Conservation (phyloP, 139 green algal genomes). For the Trebouxia sp. region DNA sequence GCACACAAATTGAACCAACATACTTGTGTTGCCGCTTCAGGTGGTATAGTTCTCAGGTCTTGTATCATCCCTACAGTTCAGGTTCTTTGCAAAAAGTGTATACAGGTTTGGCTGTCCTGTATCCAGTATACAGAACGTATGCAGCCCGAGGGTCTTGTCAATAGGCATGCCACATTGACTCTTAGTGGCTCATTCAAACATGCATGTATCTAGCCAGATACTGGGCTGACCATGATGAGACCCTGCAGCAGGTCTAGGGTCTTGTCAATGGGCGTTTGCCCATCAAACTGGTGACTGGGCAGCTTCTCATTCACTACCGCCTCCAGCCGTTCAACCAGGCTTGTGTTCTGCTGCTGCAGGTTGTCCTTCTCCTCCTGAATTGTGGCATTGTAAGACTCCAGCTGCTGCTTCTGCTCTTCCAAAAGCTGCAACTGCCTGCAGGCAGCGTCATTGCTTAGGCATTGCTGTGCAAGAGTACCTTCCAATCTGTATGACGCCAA, state of each 20-base stretch:
- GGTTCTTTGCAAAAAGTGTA: too few species aligned
- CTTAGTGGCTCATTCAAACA: too few species aligned
- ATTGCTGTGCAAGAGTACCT: too few species aligned
- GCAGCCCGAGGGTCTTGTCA: too few species aligned
- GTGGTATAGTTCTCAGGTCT: too few species aligned
- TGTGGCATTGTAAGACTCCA: constrained; percentile 53
- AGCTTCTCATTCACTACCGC: constrained; percentile 8
- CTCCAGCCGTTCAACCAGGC: background rate
- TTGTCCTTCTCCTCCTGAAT: constrained; percentile 60
- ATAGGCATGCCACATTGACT: too few species aligned
- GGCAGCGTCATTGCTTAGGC: background rate
- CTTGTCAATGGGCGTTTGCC: constrained; percentile 46
- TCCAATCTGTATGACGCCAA: too few species aligned
- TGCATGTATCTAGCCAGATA: constrained; percentile 30
- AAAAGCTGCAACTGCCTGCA: constrained; percentile 63
- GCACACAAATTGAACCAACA: too few species aligned
- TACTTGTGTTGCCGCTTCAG: too few species aligned
- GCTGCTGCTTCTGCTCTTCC: constrained; percentile 57
- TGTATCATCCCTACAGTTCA: too few species aligned
- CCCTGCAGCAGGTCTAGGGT: constrained; percentile 68
- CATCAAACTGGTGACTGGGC: constrained; percentile 11
- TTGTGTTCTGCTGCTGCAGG: constrained; percentile 1
- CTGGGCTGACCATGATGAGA: constrained; percentile 53
- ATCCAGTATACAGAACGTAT: too few species aligned
- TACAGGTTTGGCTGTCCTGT: too few species aligned